phyloP scores from a whole-genome alignment of 2,329 filamentous ascomycete genomes.

The Fusarium sp. region DNA sequence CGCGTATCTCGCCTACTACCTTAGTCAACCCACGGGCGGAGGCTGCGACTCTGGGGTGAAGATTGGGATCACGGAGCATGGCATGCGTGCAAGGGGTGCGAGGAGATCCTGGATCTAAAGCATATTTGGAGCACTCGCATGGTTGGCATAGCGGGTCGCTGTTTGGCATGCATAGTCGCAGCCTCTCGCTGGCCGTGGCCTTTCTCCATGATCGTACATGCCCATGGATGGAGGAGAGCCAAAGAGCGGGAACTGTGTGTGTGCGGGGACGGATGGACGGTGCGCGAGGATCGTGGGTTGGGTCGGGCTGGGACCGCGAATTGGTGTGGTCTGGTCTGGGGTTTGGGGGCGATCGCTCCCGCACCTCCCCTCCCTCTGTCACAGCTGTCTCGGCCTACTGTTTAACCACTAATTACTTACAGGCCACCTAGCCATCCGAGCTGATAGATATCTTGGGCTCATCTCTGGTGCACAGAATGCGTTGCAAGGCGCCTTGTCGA shows the following conservation, averaged over 20 bases:
- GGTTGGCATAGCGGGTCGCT: constrained; percentile 29
- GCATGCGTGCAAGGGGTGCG: constrained; percentile 31
- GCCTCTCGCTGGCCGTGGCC: constrained; percentile 23
- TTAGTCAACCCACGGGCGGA: constrained; percentile 39
- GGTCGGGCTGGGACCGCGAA: constrained; percentile 25
- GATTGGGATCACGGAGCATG: constrained; percentile 41
- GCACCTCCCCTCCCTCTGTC: constrained; percentile 49
- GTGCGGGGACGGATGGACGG: constrained; percentile 33
- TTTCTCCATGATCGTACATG: constrained; percentile 38
- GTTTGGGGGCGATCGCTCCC: constrained; percentile 54
- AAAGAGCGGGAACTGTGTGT: constrained; percentile 45
- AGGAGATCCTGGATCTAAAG: constrained; percentile 40
- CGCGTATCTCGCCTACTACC: constrained; percentile 46
- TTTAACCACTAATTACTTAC: constrained; percentile 7
- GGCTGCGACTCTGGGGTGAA: constrained; percentile 38
- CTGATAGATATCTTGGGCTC: background rate
- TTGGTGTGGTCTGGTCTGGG: constrained; percentile 52
- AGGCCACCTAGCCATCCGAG: background rate
- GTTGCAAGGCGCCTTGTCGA: constrained; percentile 9
- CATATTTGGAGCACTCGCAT: constrained; percentile 34
- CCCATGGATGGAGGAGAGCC: constrained; percentile 30
- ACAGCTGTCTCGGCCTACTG: background rate
- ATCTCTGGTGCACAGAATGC: constrained; percentile 1
- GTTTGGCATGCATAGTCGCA: constrained; percentile 30
- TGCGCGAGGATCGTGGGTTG: constrained; percentile 34